Evolutionary conservation across 169 alveolate genomes (phyloP).

Genomic region (Cystoisospora suis): DNA sequence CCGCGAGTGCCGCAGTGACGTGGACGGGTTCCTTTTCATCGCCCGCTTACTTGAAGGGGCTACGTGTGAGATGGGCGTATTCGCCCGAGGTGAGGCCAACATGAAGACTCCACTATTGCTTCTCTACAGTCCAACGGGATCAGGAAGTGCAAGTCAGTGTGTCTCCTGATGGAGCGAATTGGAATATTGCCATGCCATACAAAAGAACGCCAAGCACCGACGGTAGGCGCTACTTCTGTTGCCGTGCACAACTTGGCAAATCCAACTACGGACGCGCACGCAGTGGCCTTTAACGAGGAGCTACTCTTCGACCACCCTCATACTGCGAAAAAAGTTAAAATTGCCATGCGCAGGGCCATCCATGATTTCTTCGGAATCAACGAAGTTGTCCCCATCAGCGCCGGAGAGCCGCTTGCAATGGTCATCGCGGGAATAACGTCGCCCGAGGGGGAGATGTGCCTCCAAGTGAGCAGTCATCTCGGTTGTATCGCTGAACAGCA

Average conservation of each 20-base stretch:
- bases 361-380: constrained; percentile 88
- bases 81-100: constrained; percentile 60
- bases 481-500: constrained; percentile 68
- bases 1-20: constrained; percentile 16
- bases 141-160: constrained; percentile 68
- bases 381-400: constrained; percentile 83
- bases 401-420: constrained; percentile 87
- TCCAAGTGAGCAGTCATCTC: constrained; percentile 71
- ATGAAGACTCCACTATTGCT: neutral
- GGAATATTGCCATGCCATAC: constrained; percentile 68
- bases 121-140: neutral
- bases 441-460: constrained; percentile 86
- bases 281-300: constrained; percentile 75
- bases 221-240: constrained; percentile 30
- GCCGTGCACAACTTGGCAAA: neutral
- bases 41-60: constrained; percentile 53
- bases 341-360: constrained; percentile 79
- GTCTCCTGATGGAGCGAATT: constrained; percentile 73
- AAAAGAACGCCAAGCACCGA: constrained; percentile 72
- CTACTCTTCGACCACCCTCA: constrained; percentile 74
- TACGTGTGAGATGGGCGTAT: constrained; percentile 62
- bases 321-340: constrained; percentile 75
- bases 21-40: constrained; percentile 57
- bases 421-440: constrained; percentile 86
- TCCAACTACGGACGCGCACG: neutral